Evolutionary conservation across 2,329 filamentous ascomycete genomes (phyloP).

Genomic region (Diaporthe citriasiana): DNA sequence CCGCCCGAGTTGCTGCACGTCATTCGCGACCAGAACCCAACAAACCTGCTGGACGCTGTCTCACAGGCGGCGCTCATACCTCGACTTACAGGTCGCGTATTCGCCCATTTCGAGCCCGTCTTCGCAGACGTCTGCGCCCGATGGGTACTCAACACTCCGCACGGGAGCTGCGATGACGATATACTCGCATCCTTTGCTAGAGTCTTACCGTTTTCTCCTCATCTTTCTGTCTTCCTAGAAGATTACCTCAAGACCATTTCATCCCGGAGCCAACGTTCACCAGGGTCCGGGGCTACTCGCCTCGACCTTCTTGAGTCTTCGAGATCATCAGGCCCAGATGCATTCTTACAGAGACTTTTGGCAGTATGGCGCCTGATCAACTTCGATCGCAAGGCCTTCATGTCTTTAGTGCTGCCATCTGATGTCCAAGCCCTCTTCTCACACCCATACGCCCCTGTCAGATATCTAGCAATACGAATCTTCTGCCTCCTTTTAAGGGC

Average conservation of each 20-base stretch:
- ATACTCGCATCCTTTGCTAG: conserved; percentile 82
- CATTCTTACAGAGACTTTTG: conserved; percentile 65
- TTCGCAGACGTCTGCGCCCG: conserved; percentile 87
- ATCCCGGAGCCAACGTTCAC: not conserved
- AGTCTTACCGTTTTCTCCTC: conserved; percentile 84
- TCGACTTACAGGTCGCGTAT: conserved; percentile 79
- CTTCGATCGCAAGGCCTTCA: conserved; percentile 79
- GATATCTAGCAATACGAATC: conserved; percentile 85
- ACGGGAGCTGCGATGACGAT: conserved; percentile 54
- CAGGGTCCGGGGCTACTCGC: conserved; percentile 7
- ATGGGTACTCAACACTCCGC: conserved; percentile 73
- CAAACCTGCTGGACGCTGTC: conserved; percentile 79
- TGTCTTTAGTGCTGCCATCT: conserved; percentile 73
- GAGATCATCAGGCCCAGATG: conserved; percentile 30
- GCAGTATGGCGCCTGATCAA: conserved; percentile 84
- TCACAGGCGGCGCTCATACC: conserved; percentile 78
- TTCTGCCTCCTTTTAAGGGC: conserved; percentile 84
- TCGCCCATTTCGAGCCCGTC: conserved; percentile 79
- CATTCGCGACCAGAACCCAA: conserved; percentile 73
- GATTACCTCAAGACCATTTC: conserved; percentile 51
- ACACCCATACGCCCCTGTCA: conserved; percentile 71
- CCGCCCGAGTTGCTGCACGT: conserved; percentile 78
- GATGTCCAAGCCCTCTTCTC: conserved; percentile 78
- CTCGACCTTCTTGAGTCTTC: conserved; percentile 32
- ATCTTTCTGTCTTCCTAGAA: conserved; percentile 81